Evolutionary conservation across 148 eudicot species (phyloP).

Genomic region (Vaccinium vitisidaea): DNA sequence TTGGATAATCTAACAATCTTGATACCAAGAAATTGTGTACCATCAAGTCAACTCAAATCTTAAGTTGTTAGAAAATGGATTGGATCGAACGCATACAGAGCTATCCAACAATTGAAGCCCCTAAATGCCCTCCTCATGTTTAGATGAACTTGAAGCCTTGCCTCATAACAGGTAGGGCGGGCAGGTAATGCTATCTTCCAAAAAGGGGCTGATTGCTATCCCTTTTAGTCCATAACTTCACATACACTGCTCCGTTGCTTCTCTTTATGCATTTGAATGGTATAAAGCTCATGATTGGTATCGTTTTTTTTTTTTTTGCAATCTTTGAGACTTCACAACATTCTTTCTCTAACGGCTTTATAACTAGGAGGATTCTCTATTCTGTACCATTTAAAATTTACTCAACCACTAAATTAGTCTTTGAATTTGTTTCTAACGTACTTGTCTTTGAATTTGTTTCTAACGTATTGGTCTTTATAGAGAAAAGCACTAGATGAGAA

Average conservation of each 20-base stretch:
- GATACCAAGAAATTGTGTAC: neutral
- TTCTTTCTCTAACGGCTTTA: neutral
- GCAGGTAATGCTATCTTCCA: neutral
- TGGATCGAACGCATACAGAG: neutral
- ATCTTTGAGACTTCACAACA: neutral
- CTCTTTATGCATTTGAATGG: neutral
- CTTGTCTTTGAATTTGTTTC: neutral
- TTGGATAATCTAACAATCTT: neutral
- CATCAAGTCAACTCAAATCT: neutral
- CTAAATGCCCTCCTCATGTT: neutral
- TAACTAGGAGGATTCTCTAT: slow-evolving; percentile 4
- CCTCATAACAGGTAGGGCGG: neutral
- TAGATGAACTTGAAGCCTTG: neutral
- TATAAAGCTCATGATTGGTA: neutral
- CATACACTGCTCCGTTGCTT: neutral
- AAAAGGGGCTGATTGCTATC: neutral
- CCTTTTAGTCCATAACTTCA: neutral
- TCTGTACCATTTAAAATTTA: neutral
- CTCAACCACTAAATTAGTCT: neutral
- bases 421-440: neutral
- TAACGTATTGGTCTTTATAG: slow-evolving; percentile 30
- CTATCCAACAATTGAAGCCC: neutral
- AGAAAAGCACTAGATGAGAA: slow-evolving; percentile 81
- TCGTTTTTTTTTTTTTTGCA: neutral
- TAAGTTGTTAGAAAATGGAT: neutral